phyloP scores from a whole-genome alignment of 805 yeast species.

The Dipodascus albidus region DNA sequence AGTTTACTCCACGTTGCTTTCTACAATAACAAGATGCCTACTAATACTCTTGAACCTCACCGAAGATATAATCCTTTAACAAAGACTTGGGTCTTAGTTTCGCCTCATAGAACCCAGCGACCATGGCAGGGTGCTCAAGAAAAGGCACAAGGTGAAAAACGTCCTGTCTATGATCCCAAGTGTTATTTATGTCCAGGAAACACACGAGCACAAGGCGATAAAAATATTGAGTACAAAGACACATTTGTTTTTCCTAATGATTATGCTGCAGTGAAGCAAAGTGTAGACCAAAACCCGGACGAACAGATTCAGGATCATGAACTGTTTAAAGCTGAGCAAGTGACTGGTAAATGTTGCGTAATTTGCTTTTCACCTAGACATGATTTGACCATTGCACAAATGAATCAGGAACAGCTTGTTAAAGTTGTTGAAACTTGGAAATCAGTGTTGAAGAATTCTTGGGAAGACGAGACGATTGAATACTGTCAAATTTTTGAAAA shows the following conservation, averaged over 20 bases:
- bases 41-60: conserved; percentile 43
- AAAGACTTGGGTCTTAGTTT: conserved; percentile 57
- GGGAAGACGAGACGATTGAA: conserved; percentile 28
- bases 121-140: conserved; percentile 78
- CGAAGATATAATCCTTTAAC: conserved; percentile 60
- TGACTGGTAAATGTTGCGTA: conserved; percentile 57
- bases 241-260: conserved; percentile 60
- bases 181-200: conserved; percentile 71
- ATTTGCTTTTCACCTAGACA: conserved; percentile 67
- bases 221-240: conserved; percentile 43
- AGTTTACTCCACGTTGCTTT: neutral
- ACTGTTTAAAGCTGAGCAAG: conserved; percentile 45
- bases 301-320: conserved; percentile 20
- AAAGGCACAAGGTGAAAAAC: conserved; percentile 28
- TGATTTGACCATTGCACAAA: conserved; percentile 51
- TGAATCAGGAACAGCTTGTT: conserved; percentile 35
- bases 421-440: conserved; percentile 54
- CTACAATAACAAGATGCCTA: neutral
- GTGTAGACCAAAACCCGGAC: conserved; percentile 6
- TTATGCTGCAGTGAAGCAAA: conserved; percentile 50
- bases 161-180: conserved; percentile 48
- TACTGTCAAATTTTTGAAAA: conserved; percentile 68
- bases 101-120: conserved; percentile 67
- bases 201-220: conserved; percentile 47
- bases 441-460: conserved; percentile 35